These are phyloP conservation scores for Lipomyces starkeyi DNA, from an alignment of 805 yeast species.

Conservation along the genomic window DNA sequence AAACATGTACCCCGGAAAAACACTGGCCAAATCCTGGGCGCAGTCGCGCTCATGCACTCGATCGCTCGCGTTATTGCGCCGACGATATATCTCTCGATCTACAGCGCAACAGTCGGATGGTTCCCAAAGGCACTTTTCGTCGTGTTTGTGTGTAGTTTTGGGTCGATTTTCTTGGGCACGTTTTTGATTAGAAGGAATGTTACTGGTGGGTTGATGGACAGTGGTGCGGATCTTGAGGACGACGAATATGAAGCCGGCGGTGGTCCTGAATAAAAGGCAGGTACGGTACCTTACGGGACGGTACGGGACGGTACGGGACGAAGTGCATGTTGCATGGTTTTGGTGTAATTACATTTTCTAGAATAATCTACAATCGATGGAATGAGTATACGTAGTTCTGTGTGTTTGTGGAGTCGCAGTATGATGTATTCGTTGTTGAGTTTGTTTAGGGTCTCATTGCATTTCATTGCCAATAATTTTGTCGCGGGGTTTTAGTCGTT, in stretches of 20 bases:
- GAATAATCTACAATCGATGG: too few relatives aligned
- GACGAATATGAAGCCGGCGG: slow-evolving; percentile 3
- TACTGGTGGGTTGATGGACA: slow-evolving; percentile 30
- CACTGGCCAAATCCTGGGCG: slow-evolving; percentile 31
- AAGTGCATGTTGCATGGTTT: neutral
- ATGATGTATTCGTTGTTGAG: too few relatives aligned
- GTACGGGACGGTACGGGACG: neutral
- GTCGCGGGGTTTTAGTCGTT: neutral
- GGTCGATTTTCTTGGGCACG: slow-evolving; percentile 9
- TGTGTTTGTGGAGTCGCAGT: too few relatives aligned
- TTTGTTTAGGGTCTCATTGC: too few relatives aligned
- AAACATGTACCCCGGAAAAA: slow-evolving; percentile 31
- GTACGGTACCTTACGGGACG: neutral
- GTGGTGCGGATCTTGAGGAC: slow-evolving; percentile 12
- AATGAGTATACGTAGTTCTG: too few relatives aligned
- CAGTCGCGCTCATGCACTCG: slow-evolving; percentile 30
- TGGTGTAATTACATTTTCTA: too few relatives aligned
- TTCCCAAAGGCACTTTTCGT: slow-evolving; percentile 25
- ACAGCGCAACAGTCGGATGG: slow-evolving; percentile 18
- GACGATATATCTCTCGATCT: slow-evolving; percentile 20
- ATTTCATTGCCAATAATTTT: too few relatives aligned
- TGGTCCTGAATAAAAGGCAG: neutral
- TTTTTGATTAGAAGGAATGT: slow-evolving; percentile 18
- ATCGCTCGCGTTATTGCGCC: slow-evolving; percentile 30
- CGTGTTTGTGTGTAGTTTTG: slow-evolving; percentile 6